These are phyloP conservation scores for Mallotus nudiflorus DNA, from an alignment of 345 rosid species.

Conservation along the genomic window DNA sequence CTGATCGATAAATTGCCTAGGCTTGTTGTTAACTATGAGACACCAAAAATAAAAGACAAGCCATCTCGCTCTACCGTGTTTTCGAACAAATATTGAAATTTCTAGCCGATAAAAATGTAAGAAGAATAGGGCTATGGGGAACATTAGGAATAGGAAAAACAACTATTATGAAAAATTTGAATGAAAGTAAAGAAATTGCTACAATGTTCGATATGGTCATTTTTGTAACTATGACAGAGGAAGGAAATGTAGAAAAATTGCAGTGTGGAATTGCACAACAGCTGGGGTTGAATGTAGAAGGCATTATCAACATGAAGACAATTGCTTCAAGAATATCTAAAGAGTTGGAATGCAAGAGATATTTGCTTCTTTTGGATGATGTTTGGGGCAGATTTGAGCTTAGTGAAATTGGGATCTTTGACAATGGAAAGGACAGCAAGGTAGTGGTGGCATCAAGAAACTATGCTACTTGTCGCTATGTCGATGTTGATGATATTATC, in stretches of 20 bases:
- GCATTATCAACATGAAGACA: not conserved
- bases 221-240: constrained; percentile 23
- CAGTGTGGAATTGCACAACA: too few species aligned
- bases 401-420: constrained; percentile 21
- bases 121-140: constrained; percentile 35
- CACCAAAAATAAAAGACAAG: constrained; percentile 4
- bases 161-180: constrained; percentile 38
- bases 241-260: not conserved
- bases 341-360: constrained; percentile 27
- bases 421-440: constrained; percentile 25
- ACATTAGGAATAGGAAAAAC: constrained; percentile 40
- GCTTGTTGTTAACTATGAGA: not conserved
- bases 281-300: constrained; percentile 20
- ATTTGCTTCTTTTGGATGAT: too few species aligned
- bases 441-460: constrained; percentile 31
- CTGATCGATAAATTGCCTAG: not conserved
- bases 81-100: constrained; percentile 16
- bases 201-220: constrained; percentile 36
- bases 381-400: constrained; percentile 24
- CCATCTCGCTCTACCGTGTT: not conserved
- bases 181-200: constrained; percentile 23
- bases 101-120: constrained; percentile 12
- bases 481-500: constrained; percentile 23
- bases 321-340: constrained; percentile 25
- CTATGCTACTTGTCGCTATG: constrained; percentile 7